Percentiles rank a stretch among this genome's conserved stretches.
Conservation (phyloP, 1,284 basidiomycete genomes). For the Polyporus tsugae region DNA sequence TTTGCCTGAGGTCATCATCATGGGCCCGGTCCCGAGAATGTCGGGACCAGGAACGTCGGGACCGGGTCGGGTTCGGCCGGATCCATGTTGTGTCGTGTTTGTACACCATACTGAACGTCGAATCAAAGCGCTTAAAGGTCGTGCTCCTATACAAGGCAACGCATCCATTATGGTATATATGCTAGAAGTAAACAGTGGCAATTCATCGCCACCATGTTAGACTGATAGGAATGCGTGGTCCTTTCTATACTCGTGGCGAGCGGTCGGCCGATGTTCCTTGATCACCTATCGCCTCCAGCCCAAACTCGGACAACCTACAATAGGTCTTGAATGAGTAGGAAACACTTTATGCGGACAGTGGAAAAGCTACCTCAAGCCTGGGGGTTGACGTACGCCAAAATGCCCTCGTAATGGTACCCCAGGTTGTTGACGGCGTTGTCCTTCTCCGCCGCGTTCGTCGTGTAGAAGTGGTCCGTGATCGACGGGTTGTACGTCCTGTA, state of each 20-base stretch:
- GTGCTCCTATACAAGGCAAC: not conserved
- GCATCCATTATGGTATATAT: not conserved
- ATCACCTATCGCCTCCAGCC: not conserved
- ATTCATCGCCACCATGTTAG: too few species aligned
- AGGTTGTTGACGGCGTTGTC: conserved; percentile 6
- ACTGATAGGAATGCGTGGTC: too few species aligned
- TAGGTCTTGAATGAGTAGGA: not conserved
- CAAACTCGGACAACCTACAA: not conserved
- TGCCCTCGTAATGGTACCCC: conserved; percentile 17
- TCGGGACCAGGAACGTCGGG: too few species aligned
- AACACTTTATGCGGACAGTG: not conserved
- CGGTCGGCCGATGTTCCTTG: too few species aligned
- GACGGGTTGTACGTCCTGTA: conserved; percentile 17
- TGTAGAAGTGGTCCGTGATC: conserved; percentile 23
- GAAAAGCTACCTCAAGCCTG: not conserved
- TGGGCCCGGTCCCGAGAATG: too few species aligned
- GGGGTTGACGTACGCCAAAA: conserved; percentile 17
- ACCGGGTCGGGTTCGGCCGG: not conserved
- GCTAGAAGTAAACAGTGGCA: too few species aligned
- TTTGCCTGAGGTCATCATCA: not conserved
- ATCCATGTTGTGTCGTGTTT: not conserved
- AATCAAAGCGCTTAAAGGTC: not conserved
- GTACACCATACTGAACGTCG: conserved; percentile 1
- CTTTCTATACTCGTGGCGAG: too few species aligned
- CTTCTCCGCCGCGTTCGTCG: conserved; percentile 19